phyloP scores from a whole-genome alignment of 1,284 basidiomycete species.

The Trametes sp. region DNA sequence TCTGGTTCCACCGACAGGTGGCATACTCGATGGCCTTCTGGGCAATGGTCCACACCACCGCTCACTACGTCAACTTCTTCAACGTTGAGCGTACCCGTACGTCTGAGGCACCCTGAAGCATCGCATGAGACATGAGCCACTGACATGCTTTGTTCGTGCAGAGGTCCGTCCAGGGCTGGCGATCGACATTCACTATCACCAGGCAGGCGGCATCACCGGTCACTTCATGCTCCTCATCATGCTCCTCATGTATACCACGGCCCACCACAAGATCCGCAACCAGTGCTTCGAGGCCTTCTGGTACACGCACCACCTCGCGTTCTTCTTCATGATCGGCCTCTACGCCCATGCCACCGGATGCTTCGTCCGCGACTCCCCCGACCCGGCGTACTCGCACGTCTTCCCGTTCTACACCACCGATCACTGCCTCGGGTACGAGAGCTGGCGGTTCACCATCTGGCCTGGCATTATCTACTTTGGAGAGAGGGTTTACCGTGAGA shows the following conservation, averaged over 20 bases:
- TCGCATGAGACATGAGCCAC: neutral
- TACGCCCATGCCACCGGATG: conserved; percentile 92
- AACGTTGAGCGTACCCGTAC: conserved; percentile 82
- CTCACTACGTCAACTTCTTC: conserved; percentile 92
- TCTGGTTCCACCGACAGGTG: conserved; percentile 92
- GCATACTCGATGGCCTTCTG: conserved; percentile 91
- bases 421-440: conserved; percentile 86
- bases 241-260: conserved; percentile 86
- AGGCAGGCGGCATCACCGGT: conserved; percentile 86
- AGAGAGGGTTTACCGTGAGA: conserved; percentile 83
- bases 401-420: conserved; percentile 88
- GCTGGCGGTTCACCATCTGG: conserved; percentile 90
- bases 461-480: conserved; percentile 86
- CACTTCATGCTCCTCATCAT: conserved; percentile 92
- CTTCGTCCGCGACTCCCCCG: conserved; percentile 83
- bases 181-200: conserved; percentile 84
- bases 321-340: conserved; percentile 90
- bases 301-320: conserved; percentile 92
- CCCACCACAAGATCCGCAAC: conserved; percentile 81
- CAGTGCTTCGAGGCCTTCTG: conserved; percentile 94
- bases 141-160: conserved; percentile 42
- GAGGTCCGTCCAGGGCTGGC: conserved; percentile 82
- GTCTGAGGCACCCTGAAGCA: conserved; percentile 36
- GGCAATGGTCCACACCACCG: conserved; percentile 87
- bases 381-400: conserved; percentile 67